These are phyloP conservation scores for Nitzschia sp. DNA, from an alignment of 108 stramenopile genomes.

Conservation along the genomic window DNA sequence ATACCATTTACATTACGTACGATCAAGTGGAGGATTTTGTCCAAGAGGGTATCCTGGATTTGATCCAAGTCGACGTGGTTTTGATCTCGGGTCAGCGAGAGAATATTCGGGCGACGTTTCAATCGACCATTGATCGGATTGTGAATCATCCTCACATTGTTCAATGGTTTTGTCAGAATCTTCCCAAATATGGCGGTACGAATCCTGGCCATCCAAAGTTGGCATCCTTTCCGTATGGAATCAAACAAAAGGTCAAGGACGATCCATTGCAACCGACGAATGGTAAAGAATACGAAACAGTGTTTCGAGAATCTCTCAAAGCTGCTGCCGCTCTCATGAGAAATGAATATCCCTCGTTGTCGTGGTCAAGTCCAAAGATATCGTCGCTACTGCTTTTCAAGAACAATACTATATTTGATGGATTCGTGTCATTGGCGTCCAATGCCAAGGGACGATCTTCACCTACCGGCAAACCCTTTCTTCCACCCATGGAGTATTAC, in stretches of 20 bases:
- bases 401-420: constrained; percentile 4
- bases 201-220: constrained; percentile 9
- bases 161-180: constrained; percentile 16
- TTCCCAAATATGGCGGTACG: constrained; percentile 1
- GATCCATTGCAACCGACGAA: constrained; percentile 3
- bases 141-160: constrained; percentile 1
- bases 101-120: not conserved
- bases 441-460: not conserved
- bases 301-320: not conserved
- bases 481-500: constrained; percentile 20
- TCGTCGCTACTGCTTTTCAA: not conserved
- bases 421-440: not conserved
- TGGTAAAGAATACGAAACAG: not conserved
- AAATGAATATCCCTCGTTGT: not conserved
- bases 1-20: constrained; percentile 20
- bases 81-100: constrained; percentile 12
- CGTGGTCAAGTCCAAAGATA: too few relatives aligned
- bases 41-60: not conserved
- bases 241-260: constrained; percentile 6
- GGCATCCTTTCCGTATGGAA: constrained; percentile 23
- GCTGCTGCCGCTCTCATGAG: not conserved
- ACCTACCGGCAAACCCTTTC: not conserved
- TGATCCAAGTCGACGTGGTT: constrained; percentile 8
- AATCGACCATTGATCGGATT: not conserved
- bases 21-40: constrained; percentile 18